phyloP scores from a whole-genome alignment of 257 asterid species.

The Solanum gandarillasii region DNA sequence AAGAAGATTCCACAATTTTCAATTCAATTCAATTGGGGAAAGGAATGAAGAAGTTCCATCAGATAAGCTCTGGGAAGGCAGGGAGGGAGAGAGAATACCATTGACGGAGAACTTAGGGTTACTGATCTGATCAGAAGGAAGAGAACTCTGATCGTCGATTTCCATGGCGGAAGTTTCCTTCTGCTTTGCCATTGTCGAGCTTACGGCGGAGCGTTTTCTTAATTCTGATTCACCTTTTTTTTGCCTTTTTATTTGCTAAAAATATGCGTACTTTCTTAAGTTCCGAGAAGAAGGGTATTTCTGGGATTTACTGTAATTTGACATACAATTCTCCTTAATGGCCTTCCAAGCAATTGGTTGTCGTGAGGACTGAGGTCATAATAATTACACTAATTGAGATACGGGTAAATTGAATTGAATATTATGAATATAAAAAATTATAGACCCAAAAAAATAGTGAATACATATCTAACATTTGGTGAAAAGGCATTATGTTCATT shows the following conservation, averaged over 20 bases:
- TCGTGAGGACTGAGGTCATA: too few relatives aligned
- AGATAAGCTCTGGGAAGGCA: not conserved
- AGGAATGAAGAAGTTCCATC: not conserved
- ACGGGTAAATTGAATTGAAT: too few relatives aligned
- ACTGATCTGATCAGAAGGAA: constrained; percentile 41
- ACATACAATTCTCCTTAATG: too few relatives aligned
- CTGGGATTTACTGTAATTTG: not conserved
- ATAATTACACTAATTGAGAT: too few relatives aligned
- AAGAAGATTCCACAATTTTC: not conserved
- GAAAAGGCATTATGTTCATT: too few relatives aligned
- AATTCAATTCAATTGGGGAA: not conserved
- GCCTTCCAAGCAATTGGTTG: too few relatives aligned
- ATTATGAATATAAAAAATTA: too few relatives aligned
- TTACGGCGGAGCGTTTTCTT: not conserved
- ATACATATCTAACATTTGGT: too few relatives aligned
- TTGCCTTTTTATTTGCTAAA: not conserved
- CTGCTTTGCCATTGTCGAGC: constrained; percentile 38
- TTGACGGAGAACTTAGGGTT: constrained; percentile 70
- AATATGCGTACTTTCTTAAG: not conserved
- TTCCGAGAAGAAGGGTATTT: too few relatives aligned
- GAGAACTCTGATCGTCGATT: constrained; percentile 44
- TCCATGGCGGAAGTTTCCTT: constrained; percentile 58
- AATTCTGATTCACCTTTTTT: not conserved
- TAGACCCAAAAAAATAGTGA: too few relatives aligned
- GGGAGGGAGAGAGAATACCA: constrained; percentile 17